Conservation (phyloP, 306 rosid genomes). For the Malus sylvestris region DNA sequence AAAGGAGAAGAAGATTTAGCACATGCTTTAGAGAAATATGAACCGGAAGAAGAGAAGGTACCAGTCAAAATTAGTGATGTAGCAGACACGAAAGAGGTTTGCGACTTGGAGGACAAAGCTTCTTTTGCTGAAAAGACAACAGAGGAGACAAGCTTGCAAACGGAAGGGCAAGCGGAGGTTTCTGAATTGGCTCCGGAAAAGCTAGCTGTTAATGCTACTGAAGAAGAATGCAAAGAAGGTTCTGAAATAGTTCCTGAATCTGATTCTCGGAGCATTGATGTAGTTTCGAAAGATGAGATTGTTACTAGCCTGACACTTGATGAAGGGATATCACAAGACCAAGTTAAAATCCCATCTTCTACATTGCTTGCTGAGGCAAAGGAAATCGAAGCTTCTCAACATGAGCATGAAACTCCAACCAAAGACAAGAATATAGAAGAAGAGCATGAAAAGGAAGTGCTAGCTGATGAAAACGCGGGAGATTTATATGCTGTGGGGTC, state of each 20-base stretch:
- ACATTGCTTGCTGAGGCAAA: neutral
- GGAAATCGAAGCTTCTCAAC: neutral
- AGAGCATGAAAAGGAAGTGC: neutral
- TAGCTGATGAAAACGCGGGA: neutral
- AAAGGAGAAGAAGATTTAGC: conserved; percentile 11
- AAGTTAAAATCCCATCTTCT: conserved; percentile 9
- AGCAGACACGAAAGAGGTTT: neutral
- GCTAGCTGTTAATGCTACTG: conserved; percentile 1
- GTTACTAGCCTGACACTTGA: conserved; percentile 2
- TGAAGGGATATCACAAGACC: neutral
- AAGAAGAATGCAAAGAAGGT: conserved; percentile 16
- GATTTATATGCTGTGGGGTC: conserved; percentile 1
- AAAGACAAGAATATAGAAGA: conserved; percentile 1
- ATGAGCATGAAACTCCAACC: conserved; percentile 8
- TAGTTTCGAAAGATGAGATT: neutral
- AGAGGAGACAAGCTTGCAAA: conserved; percentile 12
- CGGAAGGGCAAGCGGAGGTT: conserved; percentile 5
- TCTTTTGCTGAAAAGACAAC: neutral
- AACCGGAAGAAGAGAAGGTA: neutral
- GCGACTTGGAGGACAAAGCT: neutral
- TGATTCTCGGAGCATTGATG: neutral
- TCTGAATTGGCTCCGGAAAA: conserved; percentile 6
- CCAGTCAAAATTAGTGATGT: neutral
- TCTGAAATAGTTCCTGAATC: neutral
- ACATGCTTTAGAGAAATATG: conserved; percentile 1